phyloP scores from a whole-genome alignment of 768 basidiomycete genomes.

The Podaxis sp. region DNA sequence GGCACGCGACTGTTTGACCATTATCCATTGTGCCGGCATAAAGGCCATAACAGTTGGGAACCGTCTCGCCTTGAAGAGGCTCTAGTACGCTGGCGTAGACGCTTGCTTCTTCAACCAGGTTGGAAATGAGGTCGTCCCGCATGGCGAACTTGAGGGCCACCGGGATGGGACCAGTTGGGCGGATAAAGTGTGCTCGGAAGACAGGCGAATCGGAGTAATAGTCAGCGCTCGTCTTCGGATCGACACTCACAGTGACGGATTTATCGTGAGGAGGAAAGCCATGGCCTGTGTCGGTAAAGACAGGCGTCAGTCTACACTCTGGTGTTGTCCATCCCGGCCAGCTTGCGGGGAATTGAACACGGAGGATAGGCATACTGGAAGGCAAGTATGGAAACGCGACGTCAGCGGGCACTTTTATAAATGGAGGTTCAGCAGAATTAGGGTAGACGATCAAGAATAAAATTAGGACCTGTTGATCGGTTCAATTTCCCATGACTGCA shows the following conservation, averaged over 20 bases:
- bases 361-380: slow-evolving; percentile 26
- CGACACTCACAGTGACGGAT: slow-evolving; percentile 28
- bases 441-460: not conserved
- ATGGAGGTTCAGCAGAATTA: slow-evolving; percentile 1
- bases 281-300: slow-evolving; percentile 13
- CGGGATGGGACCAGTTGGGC: slow-evolving; percentile 10
- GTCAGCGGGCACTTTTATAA: slow-evolving; percentile 10
- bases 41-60: slow-evolving; percentile 36
- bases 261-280: slow-evolving; percentile 13
- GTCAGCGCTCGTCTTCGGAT: slow-evolving; percentile 30
- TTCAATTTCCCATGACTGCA: slow-evolving; percentile 1
- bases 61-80: slow-evolving; percentile 31
- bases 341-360: slow-evolving; percentile 31
- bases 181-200: slow-evolving; percentile 28
- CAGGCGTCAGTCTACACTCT: slow-evolving; percentile 28
- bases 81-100: slow-evolving; percentile 31
- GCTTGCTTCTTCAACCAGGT: slow-evolving; percentile 33
- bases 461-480: not conserved
- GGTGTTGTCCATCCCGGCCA: slow-evolving; percentile 38
- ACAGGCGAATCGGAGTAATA: slow-evolving; percentile 39
- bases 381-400: not conserved
- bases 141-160: slow-evolving; percentile 39
- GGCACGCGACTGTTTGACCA: slow-evolving; percentile 35
- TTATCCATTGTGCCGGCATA: slow-evolving; percentile 31
- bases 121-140: slow-evolving; percentile 35